Evolutionary conservation across 2,329 filamentous ascomycete genomes (phyloP), one percentile per base, ranked within the genome.

Genomic region (Aspergillus sp.): DNA sequence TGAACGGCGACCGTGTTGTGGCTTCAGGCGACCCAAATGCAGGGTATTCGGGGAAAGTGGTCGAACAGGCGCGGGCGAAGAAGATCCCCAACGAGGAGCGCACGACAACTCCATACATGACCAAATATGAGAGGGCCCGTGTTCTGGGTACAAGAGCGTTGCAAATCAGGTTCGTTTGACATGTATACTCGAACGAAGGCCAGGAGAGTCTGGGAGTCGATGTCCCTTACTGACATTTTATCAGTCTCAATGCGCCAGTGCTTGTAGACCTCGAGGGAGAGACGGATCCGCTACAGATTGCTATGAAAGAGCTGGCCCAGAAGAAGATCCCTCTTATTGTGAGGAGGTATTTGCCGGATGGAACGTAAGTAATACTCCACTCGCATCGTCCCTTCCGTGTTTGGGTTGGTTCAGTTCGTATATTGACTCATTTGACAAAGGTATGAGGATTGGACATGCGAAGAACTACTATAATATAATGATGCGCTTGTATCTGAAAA

Each of bases 361-460:
- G 95, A 80, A 96, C 86, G 91, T 96, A 83, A 82, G 90, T 50
- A 23, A 17, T 53, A 35, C 52, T 40, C 43, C 14, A 1, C 12
- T 21, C 40, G 19, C 35, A 19, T 23, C 27, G 14, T 15, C 7
- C 23, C n/a, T 31, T 15, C 15, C 14, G 4, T 35, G 27, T 14
- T 35, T 9, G n/a, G 6, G 47, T 50, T 39, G 14, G 31, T n/a
- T 45, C 67, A 21, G 15, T 39, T 57, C 47, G 58, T 53, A 58
- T 57, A 46, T 40, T 52, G n/a, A 55, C 33, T 56, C 31, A 51
- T 50, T 17, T 21, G 23, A 27, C 53, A n/a, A 65, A 93, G 90
- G 80, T 98, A 98, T 77, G 95, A 99, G 83, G 95, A 99, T 76
- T 99, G 95, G 95, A 96, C 93, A 37, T 97, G 93, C 78, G 95